Conservation (phyloP, 305 asterid genomes). For the Rubia tinctorum region DNA sequence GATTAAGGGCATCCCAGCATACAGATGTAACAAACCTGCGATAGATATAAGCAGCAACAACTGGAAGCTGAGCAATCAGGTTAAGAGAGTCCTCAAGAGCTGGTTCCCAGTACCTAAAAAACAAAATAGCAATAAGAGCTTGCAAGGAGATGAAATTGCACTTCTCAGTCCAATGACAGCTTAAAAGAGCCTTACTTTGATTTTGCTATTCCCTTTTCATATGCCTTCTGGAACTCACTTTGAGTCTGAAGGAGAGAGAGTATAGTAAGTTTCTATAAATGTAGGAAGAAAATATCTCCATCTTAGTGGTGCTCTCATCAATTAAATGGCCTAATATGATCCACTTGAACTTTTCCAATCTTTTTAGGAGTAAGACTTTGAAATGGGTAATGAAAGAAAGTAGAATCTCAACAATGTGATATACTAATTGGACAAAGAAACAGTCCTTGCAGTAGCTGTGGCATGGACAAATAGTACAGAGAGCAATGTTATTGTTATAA, state of each 20-base stretch:
- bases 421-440: not conserved
- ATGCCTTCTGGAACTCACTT: constrained; percentile 90
- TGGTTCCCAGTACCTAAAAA: constrained; percentile 76
- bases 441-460: not conserved
- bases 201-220: constrained; percentile 83
- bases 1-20: not conserved
- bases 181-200: constrained; percentile 53
- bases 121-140: constrained; percentile 20
- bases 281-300: not conserved
- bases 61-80: constrained; percentile 82
- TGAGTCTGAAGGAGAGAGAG: constrained; percentile 43
- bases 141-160: constrained; percentile 12
- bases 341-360: not conserved
- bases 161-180: constrained; percentile 4
- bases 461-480: not conserved
- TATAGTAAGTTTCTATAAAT: constrained; percentile 17
- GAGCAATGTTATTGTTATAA: not conserved
- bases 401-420: not conserved
- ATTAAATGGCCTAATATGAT: not conserved
- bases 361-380: not conserved
- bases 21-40: constrained; percentile 53
- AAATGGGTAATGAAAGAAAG: not conserved
- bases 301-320: not conserved
- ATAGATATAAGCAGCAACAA: constrained; percentile 71
- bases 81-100: constrained; percentile 76